Evolutionary conservation across 2,329 filamentous ascomycete genomes (phyloP).

Genomic region (Arthrobotrys entomopaga): DNA sequence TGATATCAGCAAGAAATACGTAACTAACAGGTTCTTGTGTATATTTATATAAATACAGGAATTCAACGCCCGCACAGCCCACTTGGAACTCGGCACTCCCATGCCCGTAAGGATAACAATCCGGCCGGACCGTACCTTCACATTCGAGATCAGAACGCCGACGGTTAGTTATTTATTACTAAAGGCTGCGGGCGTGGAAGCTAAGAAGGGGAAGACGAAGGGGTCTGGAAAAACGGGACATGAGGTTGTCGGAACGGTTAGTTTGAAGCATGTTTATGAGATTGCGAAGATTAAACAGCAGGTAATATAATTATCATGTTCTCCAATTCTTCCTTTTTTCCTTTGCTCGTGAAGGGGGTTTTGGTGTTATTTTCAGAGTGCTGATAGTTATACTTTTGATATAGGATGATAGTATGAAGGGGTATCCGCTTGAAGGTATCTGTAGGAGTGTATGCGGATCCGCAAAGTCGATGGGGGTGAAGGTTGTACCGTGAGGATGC

Average conservation of each 20-base stretch:
- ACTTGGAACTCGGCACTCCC: constrained; percentile 83
- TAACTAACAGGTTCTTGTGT: not conserved
- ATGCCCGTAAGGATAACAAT: constrained; percentile 91
- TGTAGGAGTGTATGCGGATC: constrained; percentile 79
- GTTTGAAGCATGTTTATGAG: constrained; percentile 95
- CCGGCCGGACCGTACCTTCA: constrained; percentile 89
- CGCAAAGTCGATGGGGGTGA: constrained; percentile 78
- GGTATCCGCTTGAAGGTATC: constrained; percentile 74
- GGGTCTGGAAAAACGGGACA: constrained; percentile 79
- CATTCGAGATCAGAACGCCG: constrained; percentile 91
- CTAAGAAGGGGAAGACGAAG: constrained; percentile 78
- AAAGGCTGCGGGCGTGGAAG: constrained; percentile 78
- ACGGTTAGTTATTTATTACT: constrained; percentile 92
- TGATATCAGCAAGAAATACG: too few relatives aligned
- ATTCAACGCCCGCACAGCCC: constrained; percentile 92
- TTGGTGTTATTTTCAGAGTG: too few relatives aligned
- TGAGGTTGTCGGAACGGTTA: constrained; percentile 78
- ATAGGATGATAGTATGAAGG: constrained; percentile 77
- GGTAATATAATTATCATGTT: too few relatives aligned
- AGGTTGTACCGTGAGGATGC: constrained; percentile 70
- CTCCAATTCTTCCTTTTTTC: too few relatives aligned
- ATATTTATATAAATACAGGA: constrained; percentile 72
- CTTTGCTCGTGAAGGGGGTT: not conserved
- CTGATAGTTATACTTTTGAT: not conserved
- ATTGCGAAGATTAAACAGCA: constrained; percentile 91